These are phyloP conservation scores for Diplotaxis tenuifolia DNA, from an alignment of 345 rosid species.

Conservation along the genomic window DNA sequence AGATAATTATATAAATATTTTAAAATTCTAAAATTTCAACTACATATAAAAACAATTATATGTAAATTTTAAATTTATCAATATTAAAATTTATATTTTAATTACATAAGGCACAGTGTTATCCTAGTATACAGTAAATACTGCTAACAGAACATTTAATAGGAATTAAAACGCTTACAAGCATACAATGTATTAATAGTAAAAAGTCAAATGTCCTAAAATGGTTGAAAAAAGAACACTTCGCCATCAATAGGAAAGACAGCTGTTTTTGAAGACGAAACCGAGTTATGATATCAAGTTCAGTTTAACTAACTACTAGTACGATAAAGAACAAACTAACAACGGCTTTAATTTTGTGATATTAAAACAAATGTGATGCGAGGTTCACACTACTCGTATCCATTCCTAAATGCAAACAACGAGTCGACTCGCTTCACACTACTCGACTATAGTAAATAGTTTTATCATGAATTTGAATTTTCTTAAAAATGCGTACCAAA, in stretches of 20 bases:
- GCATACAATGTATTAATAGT: not conserved
- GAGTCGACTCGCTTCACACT: constrained; percentile 33
- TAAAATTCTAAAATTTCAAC: no score
- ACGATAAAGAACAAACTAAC: constrained; percentile 8
- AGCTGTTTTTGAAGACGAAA: constrained; percentile 30
- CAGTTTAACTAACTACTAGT: not conserved
- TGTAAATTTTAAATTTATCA: no score
- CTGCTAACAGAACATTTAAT: not conserved
- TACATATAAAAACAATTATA: no score
- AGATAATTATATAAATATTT: no score
- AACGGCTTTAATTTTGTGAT: constrained; percentile 15
- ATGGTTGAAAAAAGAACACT: constrained; percentile 29
- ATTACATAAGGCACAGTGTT: no score
- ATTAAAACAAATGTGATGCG: not conserved
- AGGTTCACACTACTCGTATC: no score
- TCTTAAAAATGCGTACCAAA: no score
- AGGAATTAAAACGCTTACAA: not conserved
- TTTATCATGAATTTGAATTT: no score
- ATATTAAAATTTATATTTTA: no score
- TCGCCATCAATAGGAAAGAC: constrained; percentile 17
- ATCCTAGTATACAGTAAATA: not conserved
- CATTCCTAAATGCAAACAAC: no score
- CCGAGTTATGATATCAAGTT: constrained; percentile 26
- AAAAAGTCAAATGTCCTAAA: constrained; percentile 31
- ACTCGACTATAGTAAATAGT: no score